Evolutionary conservation across 306 rosid species (phyloP), one percentile per base, ranked within the genome.

Genomic region (Pachyrhizus erosus): DNA sequence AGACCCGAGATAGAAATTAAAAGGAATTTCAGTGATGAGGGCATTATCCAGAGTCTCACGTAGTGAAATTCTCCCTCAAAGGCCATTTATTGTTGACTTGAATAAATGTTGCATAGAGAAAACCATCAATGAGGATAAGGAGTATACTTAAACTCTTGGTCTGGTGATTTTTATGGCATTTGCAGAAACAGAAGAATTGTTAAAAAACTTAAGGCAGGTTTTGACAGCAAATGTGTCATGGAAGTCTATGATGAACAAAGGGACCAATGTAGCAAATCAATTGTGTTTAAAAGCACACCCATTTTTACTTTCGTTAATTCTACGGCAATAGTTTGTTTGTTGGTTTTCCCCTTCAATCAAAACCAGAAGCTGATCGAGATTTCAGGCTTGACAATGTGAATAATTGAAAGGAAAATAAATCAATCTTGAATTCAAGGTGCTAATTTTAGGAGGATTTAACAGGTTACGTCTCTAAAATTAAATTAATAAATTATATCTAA

Each of bases 321-420:
- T 61, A 81, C 64, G 91, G 91, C 73, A 68, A 9, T 77, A 80
- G 58, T 72, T 85, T 84, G 81, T 69, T 76, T 49, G 57, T 79
- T 83, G 55, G 39, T 85, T 83, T 66, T 12, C 15, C 43, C 80
- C 78, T 62, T 76, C 27, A 87, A 85, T 73, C 57, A 77, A 74
- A 86, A 80, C 91, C 94, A 87, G 51, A 76, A 76, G 87, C 82
- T 71, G 62, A 70, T 89, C 97, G 92, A 78, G 81, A 83, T 67
- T 87, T 83, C 43, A 89, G 98, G 93, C 27, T 61, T 68, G 82
- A 73, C 71, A 17, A 52, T 76, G 72, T 18, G 65, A 40, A 57
- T 14, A 2, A 24, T 27, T 66, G 54, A 10, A 60, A 73, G 48
- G 26, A 61, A 76, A 60, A 46, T 9, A 42, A 24, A 13, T 67